Base-by-base conservation (phyloP, 2,329 filamentous ascomycete species). In the Ophiobolus disseminans region DNA sequence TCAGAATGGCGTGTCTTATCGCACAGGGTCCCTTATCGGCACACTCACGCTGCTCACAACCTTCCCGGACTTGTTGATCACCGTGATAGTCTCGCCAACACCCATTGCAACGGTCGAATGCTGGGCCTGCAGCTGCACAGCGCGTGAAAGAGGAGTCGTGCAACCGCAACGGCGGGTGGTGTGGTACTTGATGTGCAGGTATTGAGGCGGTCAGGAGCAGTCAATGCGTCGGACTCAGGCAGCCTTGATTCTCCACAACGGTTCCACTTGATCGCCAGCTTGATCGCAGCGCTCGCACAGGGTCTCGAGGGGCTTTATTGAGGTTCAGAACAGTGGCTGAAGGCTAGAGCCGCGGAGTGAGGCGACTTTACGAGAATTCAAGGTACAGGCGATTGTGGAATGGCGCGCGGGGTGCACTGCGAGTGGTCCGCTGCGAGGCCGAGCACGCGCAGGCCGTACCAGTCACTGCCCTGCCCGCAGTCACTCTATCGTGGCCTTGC, bases 21-120 rank as follows among this genome's bases (percentile, higher is more conserved):
- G 50, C 30, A 34, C 8, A 21, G 17, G 32, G 36, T 40, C 14
- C 13, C 32, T 43, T 45, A 45, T 51, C 51, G 46, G 56, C 31
- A n/a, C n/a, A 80, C 87, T 73, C 80, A 92, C 90, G 50, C 88
- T 94, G 80, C 87, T 92, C 63, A 96, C 90, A 40, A 96, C 86
- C 76, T 96, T 95, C 65, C 91, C 91, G 48, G 90, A 94, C 73
- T 85, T 91, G 78, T 96, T 94, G 75, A 96, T 88, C 66, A 96
- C 89, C 59, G 90, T 92, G 61, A 96, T 86, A 40, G 90, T 93
- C 75, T 96, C 87, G 55, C 82, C 80, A 23, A 84, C 58, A 17
- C 66, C 69, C 69, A 73, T 72, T 40, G 51, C 55, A 62, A 41
- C 49, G 52, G 46, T 41, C 45, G 45, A 35, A 36, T 40, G 30